Percentiles rank a stretch among this genome's conserved stretches.
Conservation (phyloP, 352 stramenopile genomes). For the Globisporangium rhizosaccharum region DNA sequence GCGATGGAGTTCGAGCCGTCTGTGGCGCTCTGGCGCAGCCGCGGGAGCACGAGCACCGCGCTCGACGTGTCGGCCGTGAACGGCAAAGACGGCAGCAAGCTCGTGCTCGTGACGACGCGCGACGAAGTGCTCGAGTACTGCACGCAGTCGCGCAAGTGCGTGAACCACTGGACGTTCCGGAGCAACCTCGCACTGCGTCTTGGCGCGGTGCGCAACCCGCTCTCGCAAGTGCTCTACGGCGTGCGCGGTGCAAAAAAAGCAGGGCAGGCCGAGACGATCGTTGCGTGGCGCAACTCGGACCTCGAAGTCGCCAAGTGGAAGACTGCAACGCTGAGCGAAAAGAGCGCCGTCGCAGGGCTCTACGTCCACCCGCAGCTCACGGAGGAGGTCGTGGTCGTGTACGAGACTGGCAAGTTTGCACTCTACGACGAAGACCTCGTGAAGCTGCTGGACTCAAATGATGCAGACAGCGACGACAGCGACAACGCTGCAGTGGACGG, state of each 20-base stretch:
- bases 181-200: conserved; percentile 41
- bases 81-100: conserved; percentile 44
- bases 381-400: conserved; percentile 62
- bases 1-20: conserved; percentile 69
- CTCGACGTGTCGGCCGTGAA: conserved; percentile 35
- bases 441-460: conserved; percentile 35
- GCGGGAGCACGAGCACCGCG: conserved; percentile 32
- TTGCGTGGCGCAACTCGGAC: conserved; percentile 58
- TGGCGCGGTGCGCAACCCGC: conserved; percentile 48
- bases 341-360: conserved; percentile 28
- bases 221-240: conserved; percentile 51
- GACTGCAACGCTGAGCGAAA: conserved; percentile 27
- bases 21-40: conserved; percentile 58
- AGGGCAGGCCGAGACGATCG: conserved; percentile 36
- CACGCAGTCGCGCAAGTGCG: conserved; percentile 52
- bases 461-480: conserved; percentile 14
- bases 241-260: conserved; percentile 51
- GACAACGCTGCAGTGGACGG: conserved; percentile 7
- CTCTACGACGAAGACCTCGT: conserved; percentile 49
- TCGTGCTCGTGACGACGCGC: conserved; percentile 57
- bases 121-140: conserved; percentile 69
- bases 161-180: conserved; percentile 76
- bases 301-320: conserved; percentile 64
- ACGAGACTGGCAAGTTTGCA: conserved; percentile 53
- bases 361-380: conserved; percentile 59